These are phyloP conservation scores for Calocybe gambosa DNA, from an alignment of 1,284 basidiomycete species.

Conservation along the genomic window DNA sequence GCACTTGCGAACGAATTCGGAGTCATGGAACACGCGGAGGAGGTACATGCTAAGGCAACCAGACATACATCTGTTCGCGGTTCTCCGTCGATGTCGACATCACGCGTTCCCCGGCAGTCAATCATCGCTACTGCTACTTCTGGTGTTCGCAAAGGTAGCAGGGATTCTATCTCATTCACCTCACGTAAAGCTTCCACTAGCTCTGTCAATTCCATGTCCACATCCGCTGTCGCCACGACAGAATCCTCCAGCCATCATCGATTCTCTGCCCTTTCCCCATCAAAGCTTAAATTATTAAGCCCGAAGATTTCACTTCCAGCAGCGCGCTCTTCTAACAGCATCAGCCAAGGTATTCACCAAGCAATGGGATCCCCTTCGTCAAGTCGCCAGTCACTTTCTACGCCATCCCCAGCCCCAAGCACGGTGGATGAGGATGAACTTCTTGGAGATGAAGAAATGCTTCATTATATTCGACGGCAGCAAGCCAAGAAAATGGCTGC, in stretches of 20 bases:
- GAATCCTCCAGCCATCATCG: conserved; percentile 44
- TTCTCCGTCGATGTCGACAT: conserved; percentile 52
- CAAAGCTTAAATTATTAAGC: conserved; percentile 72
- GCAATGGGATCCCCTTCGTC: conserved; percentile 60
- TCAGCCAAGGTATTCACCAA: conserved; percentile 47
- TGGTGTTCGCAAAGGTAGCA: conserved; percentile 54
- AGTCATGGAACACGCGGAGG: conserved; percentile 57
- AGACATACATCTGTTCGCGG: conserved; percentile 42
- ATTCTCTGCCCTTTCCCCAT: conserved; percentile 76
- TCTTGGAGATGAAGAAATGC: conserved; percentile 94
- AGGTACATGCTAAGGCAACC: conserved; percentile 36
- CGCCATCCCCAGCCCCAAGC: conserved; percentile 73
- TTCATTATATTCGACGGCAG: conserved; percentile 87
- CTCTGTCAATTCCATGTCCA: conserved; percentile 61
- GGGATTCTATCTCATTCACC: conserved; percentile 71
- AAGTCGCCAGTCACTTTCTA: conserved; percentile 70
- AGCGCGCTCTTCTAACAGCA: conserved; percentile 47
- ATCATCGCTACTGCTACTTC: conserved; percentile 36
- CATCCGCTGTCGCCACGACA: conserved; percentile 34
- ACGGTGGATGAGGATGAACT: conserved; percentile 86
- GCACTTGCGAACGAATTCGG: conserved; percentile 68
- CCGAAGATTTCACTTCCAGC: conserved; percentile 66
- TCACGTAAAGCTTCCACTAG: conserved; percentile 76
- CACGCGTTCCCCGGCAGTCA: conserved; percentile 63
- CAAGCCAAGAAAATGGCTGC: conserved; percentile 83